Evolutionary conservation across 352 stramenopile species (phyloP).

Genomic region (Phytophthora pisi): DNA sequence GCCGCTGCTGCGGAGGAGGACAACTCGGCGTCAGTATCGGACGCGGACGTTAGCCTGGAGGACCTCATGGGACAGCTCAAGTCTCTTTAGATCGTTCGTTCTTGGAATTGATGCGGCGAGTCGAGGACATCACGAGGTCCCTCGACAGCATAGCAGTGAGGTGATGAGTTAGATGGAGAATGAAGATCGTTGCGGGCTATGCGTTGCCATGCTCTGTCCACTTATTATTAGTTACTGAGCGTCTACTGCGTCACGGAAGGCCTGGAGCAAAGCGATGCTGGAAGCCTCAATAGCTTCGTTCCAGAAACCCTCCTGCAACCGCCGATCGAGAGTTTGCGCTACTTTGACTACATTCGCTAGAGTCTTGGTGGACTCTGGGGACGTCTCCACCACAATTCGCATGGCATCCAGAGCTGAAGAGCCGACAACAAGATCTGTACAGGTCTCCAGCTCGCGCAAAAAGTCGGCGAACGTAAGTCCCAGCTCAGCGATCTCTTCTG

Average conservation of each 20-base stretch:
- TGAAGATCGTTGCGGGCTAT: constrained; percentile 15
- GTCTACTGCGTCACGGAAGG: constrained; percentile 47
- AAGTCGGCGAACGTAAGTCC: constrained; percentile 49
- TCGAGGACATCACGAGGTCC: not conserved
- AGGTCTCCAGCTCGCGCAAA: constrained; percentile 51
- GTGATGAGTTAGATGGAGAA: constrained; percentile 25
- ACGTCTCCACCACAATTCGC: constrained; percentile 32
- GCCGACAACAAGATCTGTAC: constrained; percentile 31
- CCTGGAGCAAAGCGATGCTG: constrained; percentile 47
- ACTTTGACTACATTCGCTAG: constrained; percentile 47
- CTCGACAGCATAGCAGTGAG: not conserved
- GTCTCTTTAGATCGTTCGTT: constrained; percentile 48
- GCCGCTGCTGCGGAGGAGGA: constrained; percentile 18
- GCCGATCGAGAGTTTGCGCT: constrained; percentile 40
- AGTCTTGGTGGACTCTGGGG: constrained; percentile 32
- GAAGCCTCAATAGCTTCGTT: constrained; percentile 36
- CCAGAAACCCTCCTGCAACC: constrained; percentile 54
- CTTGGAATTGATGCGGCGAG: not conserved
- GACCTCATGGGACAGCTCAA: constrained; percentile 85
- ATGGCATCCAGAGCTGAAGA: constrained; percentile 50
- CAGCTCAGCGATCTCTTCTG: constrained; percentile 35
- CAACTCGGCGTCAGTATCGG: constrained; percentile 28
- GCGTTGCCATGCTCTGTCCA: constrained; percentile 4
- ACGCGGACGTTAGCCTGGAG: constrained; percentile 67
- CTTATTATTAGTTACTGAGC: constrained; percentile 22